These are phyloP conservation scores for Aspergillus bertholletiae DNA, from an alignment of 495 filamentous ascomycete genomes.

Conservation along the genomic window DNA sequence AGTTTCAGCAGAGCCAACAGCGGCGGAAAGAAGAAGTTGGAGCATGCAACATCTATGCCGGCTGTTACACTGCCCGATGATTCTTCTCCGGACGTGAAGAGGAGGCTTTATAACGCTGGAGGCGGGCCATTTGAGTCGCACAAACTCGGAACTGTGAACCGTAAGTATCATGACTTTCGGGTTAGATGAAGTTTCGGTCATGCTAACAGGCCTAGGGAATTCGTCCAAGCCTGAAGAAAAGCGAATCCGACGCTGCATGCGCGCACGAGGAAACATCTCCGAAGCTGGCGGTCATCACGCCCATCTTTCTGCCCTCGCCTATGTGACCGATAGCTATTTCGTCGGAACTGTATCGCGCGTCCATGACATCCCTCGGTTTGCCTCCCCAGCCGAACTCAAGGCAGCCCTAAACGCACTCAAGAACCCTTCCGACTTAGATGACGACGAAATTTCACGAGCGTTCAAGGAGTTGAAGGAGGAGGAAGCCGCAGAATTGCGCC, in stretches of 20 bases:
- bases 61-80: slow-evolving; percentile 25
- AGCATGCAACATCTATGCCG: slow-evolving; percentile 37
- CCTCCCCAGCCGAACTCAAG: slow-evolving; percentile 34
- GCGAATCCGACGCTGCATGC: slow-evolving; percentile 73
- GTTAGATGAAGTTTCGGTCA: neutral
- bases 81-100: slow-evolving; percentile 15
- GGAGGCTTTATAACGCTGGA: slow-evolving; percentile 26
- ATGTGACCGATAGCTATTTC: slow-evolving; percentile 89
- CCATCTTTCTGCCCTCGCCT: slow-evolving; percentile 83
- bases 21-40: slow-evolving; percentile 56
- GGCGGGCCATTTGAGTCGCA: slow-evolving; percentile 41
- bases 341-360: slow-evolving; percentile 81
- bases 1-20: slow-evolving; percentile 75
- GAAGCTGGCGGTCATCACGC: slow-evolving; percentile 69
- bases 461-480: slow-evolving; percentile 43
- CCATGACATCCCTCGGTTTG: slow-evolving; percentile 68
- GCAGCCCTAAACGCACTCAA: slow-evolving; percentile 38
- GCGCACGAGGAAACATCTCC: slow-evolving; percentile 69
- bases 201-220: slow-evolving; percentile 22
- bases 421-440: slow-evolving; percentile 44
- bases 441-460: slow-evolving; percentile 38
- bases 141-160: slow-evolving; percentile 40
- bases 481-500: slow-evolving; percentile 36
- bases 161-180: slow-evolving; percentile 18
- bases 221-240: slow-evolving; percentile 58